Base-by-base conservation (phyloP, 257 asterid species). In the Cynanchum wilfordii region DNA sequence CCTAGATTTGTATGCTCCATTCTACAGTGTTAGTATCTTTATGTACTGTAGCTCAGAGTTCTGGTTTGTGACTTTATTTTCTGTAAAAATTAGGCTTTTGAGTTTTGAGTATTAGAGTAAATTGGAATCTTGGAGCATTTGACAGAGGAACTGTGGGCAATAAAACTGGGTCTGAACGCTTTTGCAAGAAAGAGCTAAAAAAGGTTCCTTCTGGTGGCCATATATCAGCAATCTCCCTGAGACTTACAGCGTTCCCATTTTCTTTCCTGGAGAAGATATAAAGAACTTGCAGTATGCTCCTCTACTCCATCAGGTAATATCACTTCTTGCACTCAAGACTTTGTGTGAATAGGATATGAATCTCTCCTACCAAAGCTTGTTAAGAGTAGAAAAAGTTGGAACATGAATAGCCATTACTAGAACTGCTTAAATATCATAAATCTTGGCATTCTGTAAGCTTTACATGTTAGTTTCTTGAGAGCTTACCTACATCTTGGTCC, bases 111-210 rank as follows among this genome's bases (percentile, higher is more conserved):
- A 77, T 82, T 82, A 77, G 90, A 91, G 93, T 89, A 86, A 92
- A 86, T 78, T 87, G 88, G 90, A 83, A 82, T 86, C 80, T 86
- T 87, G 92, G 89, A 90, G 97, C 89, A 89, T 93, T 93, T 89
- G 96, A 81, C 99, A 94, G 98, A 89, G 87, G 98, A 95, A 82
- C 87, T 92, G 57, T 92, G 98, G 98, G 91, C 98, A 45, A 90
- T 92, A 98, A 92, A 86, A 80, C 72, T 95, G 89, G 98, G 99
- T 36, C 75, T 95, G 77, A 90, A 85, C n/a, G 91, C 97, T 95
- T 81, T 86, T 92, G 75, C 96, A 87, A 81, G 98, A 95, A 84
- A 83, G 98, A 86, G 89, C 96, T 0, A 92, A 56, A 81, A 81
- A 58, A 72, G 92, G 86, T 79, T 92, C 98, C 58, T 95, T 92